These are phyloP conservation scores for Penicillium pulvis DNA, from an alignment of 495 filamentous ascomycete genomes.

Conservation along the genomic window DNA sequence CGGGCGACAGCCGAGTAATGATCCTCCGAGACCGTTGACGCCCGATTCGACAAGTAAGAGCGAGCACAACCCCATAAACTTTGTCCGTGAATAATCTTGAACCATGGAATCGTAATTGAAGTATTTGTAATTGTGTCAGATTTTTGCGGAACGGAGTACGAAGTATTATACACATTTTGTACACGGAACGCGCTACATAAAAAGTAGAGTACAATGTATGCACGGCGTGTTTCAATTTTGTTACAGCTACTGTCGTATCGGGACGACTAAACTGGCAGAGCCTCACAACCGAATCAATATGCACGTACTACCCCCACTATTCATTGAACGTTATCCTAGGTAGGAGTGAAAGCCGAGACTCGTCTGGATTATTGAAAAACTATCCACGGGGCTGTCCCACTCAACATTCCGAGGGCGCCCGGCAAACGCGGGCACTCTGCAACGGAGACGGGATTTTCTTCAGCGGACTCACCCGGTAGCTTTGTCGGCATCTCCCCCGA, in stretches of 20 bases:
- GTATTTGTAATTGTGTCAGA: not conserved
- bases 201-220: no score
- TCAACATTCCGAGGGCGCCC: no score
- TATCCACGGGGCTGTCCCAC: not conserved
- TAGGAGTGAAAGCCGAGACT: not conserved
- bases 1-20: not conserved
- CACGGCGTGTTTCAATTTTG: not conserved
- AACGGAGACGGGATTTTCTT: constrained; percentile 12
- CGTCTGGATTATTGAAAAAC: not conserved
- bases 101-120: not conserved
- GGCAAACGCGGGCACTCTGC: no score
- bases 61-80: not conserved
- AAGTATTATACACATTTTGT: not conserved
- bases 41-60: not conserved
- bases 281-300: constrained; percentile 6
- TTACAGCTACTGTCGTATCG: not conserved
- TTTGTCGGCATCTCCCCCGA: constrained; percentile 5
- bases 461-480: constrained; percentile 7
- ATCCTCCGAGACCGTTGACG: not conserved
- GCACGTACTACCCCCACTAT: not conserved
- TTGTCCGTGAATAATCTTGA: not conserved
- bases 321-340: not conserved
- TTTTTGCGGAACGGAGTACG: not conserved
- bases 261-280: constrained; percentile 3
- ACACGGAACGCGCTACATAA: not conserved